phyloP scores from a whole-genome alignment of 164 flowering plant species.

The Litsea cubeba region DNA sequence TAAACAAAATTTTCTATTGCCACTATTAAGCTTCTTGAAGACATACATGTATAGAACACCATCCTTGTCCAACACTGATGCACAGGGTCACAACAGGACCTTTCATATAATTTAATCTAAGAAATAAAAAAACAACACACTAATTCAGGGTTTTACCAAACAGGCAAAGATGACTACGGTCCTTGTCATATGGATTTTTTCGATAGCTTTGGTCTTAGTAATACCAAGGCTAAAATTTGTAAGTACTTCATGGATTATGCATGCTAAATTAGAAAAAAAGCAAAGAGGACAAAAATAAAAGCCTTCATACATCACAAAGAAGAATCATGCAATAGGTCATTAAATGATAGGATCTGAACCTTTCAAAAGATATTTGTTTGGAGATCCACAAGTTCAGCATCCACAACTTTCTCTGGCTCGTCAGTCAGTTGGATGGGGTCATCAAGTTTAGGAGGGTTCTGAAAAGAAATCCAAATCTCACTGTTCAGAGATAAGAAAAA shows the following conservation, averaged over 20 bases:
- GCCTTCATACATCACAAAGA: neutral
- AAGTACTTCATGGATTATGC: neutral
- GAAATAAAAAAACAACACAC: too few species aligned
- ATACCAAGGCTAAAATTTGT: neutral
- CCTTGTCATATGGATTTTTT: neutral
- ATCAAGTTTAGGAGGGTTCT: slow-evolving; percentile 81
- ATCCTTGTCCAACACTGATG: too few species aligned
- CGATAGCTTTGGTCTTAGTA: neutral
- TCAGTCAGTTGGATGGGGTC: slow-evolving; percentile 35
- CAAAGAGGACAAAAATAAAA: neutral
- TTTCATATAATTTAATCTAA: too few species aligned
- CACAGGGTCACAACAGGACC: too few species aligned
- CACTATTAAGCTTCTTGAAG: too few species aligned
- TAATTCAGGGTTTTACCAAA: too few species aligned
- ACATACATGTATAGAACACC: too few species aligned
- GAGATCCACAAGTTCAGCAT: slow-evolving; percentile 59
- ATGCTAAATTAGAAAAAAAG: neutral
- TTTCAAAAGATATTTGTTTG: slow-evolving; percentile 72
- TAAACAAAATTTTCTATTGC: too few species aligned
- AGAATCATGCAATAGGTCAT: neutral
- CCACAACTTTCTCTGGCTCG: slow-evolving; percentile 47
- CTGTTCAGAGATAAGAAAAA: neutral
- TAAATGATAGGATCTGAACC: slow-evolving; percentile 2
- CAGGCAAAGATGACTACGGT: too few species aligned
- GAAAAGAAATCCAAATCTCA: slow-evolving; percentile 15